Conservation (phyloP, 225 moss, liverwort and hornwort genomes). For the Neckera pumila region DNA sequence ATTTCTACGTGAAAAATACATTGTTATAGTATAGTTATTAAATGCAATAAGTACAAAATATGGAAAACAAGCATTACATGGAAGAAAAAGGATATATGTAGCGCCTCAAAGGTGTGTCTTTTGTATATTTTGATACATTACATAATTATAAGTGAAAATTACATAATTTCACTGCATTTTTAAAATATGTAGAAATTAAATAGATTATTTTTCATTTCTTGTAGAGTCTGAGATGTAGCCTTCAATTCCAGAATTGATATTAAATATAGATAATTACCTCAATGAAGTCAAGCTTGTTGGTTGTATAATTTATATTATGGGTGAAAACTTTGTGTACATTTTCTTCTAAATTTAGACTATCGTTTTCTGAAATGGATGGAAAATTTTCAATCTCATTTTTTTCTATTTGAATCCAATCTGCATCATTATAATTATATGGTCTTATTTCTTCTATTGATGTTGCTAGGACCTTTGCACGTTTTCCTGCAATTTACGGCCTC, state of each 20-base stretch:
- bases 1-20: background rate
- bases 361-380: background rate
- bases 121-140: background rate
- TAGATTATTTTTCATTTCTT: background rate
- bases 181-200: background rate
- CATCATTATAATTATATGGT: conserved; percentile 1
- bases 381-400: conserved; percentile 2
- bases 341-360: background rate
- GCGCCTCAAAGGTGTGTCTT: background rate
- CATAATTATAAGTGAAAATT: background rate
- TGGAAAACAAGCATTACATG: background rate
- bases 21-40: no score
- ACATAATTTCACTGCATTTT: background rate
- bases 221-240: accelerated
- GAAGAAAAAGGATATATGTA: background rate
- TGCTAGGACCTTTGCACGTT: background rate
- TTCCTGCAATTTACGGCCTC: background rate
- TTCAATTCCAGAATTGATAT: background rate
- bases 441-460: background rate
- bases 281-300: background rate
- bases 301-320: background rate
- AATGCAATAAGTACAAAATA: no score
- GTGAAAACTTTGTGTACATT: background rate
- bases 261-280: background rate
- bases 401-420: conserved; percentile 26